Conservation (phyloP, 768 basidiomycete genomes). For the Leccinum variicolor region DNA sequence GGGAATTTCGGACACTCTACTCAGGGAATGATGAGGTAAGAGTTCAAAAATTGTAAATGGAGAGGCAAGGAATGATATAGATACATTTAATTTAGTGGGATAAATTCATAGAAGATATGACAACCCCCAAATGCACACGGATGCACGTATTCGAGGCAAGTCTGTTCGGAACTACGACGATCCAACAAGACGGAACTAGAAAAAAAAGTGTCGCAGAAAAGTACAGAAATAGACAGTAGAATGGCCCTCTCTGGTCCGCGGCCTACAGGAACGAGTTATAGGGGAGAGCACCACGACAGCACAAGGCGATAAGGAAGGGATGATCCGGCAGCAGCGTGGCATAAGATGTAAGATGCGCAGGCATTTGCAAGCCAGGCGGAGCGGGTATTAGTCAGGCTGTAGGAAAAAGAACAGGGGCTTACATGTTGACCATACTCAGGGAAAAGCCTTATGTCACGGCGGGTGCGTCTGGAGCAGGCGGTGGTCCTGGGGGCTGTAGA, state of each 20-base stretch:
- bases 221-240: neutral
- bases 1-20: neutral
- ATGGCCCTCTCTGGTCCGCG: neutral
- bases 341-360: too few species aligned
- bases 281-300: neutral
- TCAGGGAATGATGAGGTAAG: neutral
- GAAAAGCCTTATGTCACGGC: constrained; percentile 1
- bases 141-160: neutral
- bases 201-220: neutral
- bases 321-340: too few species aligned
- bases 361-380: too few species aligned
- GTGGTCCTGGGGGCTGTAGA: constrained; percentile 5
- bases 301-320: neutral
- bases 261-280: neutral
- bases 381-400: neutral
- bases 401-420: neutral
- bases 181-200: neutral
- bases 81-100: neutral
- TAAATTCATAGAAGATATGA: neutral
- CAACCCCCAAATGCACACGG: neutral
- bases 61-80: neutral
- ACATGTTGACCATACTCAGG: neutral
- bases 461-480: constrained; percentile 1
- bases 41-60: neutral
- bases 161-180: neutral